Conservation (phyloP, 1,139 yeast species). For the Hansenula lynferdii region DNA sequence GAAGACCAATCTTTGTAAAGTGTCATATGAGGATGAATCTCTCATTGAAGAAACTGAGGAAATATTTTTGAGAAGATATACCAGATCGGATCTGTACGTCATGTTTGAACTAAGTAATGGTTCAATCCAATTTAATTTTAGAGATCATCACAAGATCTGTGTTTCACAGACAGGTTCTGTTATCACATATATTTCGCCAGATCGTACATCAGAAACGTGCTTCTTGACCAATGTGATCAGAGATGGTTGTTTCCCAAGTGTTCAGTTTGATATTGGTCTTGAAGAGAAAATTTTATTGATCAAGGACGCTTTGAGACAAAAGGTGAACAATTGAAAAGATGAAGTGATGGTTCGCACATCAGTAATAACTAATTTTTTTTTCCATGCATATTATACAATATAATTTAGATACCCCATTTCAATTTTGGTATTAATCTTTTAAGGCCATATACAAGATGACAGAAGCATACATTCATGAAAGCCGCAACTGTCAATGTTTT, state of each 20-base stretch:
- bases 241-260: constrained; percentile 58
- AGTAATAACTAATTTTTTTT: no score
- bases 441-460: background rate
- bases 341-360: no score
- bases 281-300: constrained; percentile 33
- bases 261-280: constrained; percentile 51
- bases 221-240: constrained; percentile 56
- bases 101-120: constrained; percentile 96
- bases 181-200: constrained; percentile 79
- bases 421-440: background rate
- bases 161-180: constrained; percentile 71
- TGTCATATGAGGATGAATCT: constrained; percentile 52
- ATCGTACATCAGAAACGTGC: constrained; percentile 66
- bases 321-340: constrained; percentile 4
- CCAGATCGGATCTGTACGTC: constrained; percentile 72
- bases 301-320: constrained; percentile 25
- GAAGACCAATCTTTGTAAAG: constrained; percentile 76
- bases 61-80: constrained; percentile 74
- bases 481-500: background rate
- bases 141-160: constrained; percentile 89
- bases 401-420: background rate
- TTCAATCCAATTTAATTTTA: constrained; percentile 88
- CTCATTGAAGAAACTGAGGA: constrained; percentile 46
- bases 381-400: no score
- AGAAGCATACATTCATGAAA: background rate